Base-by-base conservation (phyloP, 2,329 filamentous ascomycete genomes). In the Monilinia polystroma region DNA sequence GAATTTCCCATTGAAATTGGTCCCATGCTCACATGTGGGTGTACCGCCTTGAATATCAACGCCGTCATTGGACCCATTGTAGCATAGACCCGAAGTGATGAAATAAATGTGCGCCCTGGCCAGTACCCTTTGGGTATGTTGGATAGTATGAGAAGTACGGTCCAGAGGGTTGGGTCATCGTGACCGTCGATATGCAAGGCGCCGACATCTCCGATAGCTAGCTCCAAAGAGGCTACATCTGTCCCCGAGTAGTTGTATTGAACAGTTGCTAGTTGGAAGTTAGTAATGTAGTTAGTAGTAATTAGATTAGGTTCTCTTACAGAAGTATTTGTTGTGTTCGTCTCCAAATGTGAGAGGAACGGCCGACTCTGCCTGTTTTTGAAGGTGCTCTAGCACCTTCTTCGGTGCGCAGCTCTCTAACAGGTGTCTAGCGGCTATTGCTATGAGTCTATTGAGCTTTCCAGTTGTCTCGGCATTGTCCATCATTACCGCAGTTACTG, bases 71-170 rank as follows among this genome's bases (percentile, higher is more conserved):
- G 55, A 3, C 38, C 55, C 55, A 45, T 58, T 4, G 38, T 45
- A 10, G 55, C 55, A 45, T 58, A 58, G 20, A 58, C 26, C 1
- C 55, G 55, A 3, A 58, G 55, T 5, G 38, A 58, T 20, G 38
- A 45, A 1, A 58, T 26, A 20, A 58, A 58, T 16, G 55, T 58
- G 2, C 55, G 55, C 5, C 55, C 55, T 45, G 55, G 55, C 55
- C 55, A 58, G 38, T 58, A 58, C n/a, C 55, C 38, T 20, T 29
- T n/a, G 14, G 55, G 55, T 58, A 58, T 29, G 41, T 58, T 45
- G 3, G 55, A 58, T 1, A 45, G 29, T 11, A 58, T 43, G 12
- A 58, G 43, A 18, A 58, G 18, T 26, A 58, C 55, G 4, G 55
- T 58, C 55, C 55, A 58, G 4, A 58, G 8, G 26, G 55, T 20